Conservation (phyloP, 2,329 filamentous ascomycete genomes). For the Clonostachys byssicola region DNA sequence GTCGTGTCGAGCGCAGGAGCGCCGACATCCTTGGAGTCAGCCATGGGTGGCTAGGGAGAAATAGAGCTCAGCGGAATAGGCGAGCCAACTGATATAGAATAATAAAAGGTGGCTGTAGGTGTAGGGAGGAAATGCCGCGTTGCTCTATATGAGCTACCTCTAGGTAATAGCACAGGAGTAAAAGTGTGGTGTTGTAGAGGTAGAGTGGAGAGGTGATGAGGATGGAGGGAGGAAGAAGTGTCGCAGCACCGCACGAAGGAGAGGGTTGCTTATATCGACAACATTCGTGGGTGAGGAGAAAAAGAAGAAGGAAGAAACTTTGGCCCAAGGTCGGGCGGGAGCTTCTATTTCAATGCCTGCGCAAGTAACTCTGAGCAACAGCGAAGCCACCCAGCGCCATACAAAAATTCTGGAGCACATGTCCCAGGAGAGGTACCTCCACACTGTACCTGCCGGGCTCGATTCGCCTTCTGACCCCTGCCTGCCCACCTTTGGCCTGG, state of each 20-base stretch:
- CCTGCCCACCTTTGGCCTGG: no score
- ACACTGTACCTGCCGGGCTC: no score
- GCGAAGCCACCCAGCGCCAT: not conserved
- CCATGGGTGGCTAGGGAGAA: slow-evolving; percentile 31
- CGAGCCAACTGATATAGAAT: no score
- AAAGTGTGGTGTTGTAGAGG: slow-evolving; percentile 1
- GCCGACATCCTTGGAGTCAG: slow-evolving; percentile 46
- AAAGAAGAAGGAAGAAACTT: slow-evolving; percentile 17
- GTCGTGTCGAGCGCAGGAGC: slow-evolving; percentile 58
- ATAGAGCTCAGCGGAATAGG: no score
- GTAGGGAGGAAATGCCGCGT: no score
- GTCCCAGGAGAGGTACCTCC: no score
- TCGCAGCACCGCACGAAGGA: slow-evolving; percentile 43
- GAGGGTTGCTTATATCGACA: slow-evolving; percentile 36
- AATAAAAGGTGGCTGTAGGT: no score
- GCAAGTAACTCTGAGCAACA: slow-evolving; percentile 4
- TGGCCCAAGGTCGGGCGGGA: slow-evolving; percentile 21
- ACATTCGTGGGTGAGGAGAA: slow-evolving; percentile 45
- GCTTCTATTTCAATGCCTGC: slow-evolving; percentile 30
- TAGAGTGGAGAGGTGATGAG: slow-evolving; percentile 14
- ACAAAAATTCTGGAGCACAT: no score
- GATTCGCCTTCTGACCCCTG: no score
- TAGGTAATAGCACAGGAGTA: not conserved
- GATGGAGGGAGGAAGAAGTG: slow-evolving; percentile 15
- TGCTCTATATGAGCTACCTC: not conserved